These are phyloP conservation scores for Neoconidiobolus thromboides DNA, from an alignment of 371 early-diverging fungal species.

Conservation along the genomic window DNA sequence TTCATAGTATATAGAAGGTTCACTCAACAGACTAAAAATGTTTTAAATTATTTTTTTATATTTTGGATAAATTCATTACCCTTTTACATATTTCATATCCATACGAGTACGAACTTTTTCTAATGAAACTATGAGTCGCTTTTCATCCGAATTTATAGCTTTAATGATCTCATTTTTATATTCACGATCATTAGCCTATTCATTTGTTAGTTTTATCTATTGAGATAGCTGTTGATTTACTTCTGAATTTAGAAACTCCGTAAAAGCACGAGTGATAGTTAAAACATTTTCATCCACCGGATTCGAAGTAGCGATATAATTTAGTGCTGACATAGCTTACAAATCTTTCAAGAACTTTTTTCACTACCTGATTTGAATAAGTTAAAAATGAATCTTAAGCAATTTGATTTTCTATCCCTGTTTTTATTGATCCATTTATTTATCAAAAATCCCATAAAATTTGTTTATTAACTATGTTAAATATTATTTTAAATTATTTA, in stretches of 20 bases:
- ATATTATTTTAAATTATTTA: too few species aligned
- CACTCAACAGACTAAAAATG: conserved; percentile 33
- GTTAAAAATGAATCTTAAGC: too few species aligned
- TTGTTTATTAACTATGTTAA: too few species aligned
- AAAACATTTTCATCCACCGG: not conserved
- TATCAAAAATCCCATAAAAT: too few species aligned
- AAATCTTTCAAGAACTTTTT: too few species aligned
- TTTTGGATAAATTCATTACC: too few species aligned
- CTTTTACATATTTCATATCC: too few species aligned
- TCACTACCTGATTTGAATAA: too few species aligned
- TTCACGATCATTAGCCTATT: not conserved
- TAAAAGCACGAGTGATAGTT: not conserved
- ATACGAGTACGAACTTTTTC: not conserved
- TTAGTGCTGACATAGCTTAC: not conserved
- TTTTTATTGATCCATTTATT: too few species aligned
- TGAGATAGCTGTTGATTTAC: not conserved
- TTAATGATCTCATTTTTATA: not conserved
- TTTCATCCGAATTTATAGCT: not conserved
- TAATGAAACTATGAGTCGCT: not conserved
- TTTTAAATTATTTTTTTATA: too few species aligned
- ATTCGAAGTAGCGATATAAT: not conserved
- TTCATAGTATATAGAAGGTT: conserved; percentile 57
- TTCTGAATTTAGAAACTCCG: not conserved
- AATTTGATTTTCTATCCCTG: too few species aligned
- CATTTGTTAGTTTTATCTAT: not conserved